phyloP scores from a whole-genome alignment of 1,284 basidiomycete species.

The Trametes hirsuta region DNA sequence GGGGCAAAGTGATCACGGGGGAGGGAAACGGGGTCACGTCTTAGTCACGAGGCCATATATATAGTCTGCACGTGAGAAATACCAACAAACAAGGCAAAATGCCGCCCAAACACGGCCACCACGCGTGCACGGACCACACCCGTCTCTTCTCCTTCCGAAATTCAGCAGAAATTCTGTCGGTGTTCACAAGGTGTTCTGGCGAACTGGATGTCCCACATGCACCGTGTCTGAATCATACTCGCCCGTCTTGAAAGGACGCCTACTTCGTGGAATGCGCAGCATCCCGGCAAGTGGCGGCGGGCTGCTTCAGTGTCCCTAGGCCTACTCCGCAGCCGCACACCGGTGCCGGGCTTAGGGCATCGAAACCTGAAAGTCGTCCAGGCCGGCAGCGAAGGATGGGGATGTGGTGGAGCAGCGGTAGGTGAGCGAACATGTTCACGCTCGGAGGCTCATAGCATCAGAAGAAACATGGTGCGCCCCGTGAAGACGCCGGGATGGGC shows the following conservation, averaged over 20 bases:
- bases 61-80: conserved; percentile 40
- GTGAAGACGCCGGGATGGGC: not conserved
- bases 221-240: no score
- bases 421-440: not conserved
- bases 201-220: no score
- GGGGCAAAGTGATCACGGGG: conserved; percentile 40
- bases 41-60: conserved; percentile 36
- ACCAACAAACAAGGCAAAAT: conserved; percentile 32
- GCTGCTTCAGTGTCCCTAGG: not conserved
- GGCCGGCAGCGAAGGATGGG: not conserved
- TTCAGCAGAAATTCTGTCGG: no score
- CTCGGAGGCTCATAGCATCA: not conserved
- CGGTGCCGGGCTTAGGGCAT: no score
- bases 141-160: not conserved
- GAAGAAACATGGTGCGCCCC: not conserved
- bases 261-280: not conserved
- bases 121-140: conserved; percentile 29
- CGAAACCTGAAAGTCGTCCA: not conserved
- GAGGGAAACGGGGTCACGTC: conserved; percentile 40
- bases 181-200: no score
- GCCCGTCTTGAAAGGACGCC: no score
- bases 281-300: not conserved
- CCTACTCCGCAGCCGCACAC: not conserved
- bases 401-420: not conserved
- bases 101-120: conserved; percentile 26